Evolutionary conservation across 129 eudicot species (phyloP).

Genomic region (Deinandra increscens): DNA sequence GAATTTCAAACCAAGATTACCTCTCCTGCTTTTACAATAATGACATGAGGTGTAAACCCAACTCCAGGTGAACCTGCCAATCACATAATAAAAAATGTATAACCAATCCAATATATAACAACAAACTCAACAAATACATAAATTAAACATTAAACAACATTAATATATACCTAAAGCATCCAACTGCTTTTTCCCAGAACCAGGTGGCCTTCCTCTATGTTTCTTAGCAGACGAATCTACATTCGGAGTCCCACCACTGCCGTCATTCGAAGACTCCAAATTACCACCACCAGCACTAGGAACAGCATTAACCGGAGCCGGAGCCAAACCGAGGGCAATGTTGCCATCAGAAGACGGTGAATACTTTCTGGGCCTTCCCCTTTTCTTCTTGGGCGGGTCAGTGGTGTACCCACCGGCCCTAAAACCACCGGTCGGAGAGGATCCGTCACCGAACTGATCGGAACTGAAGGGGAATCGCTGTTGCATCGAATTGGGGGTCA

Average conservation of each 20-base stretch:
- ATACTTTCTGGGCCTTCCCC: slow-evolving; percentile 83
- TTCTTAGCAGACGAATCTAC: slow-evolving; percentile 43
- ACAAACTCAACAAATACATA: not conserved
- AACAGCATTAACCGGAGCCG: slow-evolving; percentile 37
- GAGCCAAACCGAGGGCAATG: slow-evolving; percentile 67
- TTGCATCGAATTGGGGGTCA: slow-evolving; percentile 23
- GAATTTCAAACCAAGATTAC: slow-evolving; percentile 38
- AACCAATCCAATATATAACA: not conserved
- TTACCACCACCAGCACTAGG: slow-evolving; percentile 30
- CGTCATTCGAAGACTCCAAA: slow-evolving; percentile 38
- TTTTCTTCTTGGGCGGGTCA: slow-evolving; percentile 63
- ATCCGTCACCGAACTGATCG: slow-evolving; percentile 46
- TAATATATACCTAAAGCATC: slow-evolving; percentile 74
- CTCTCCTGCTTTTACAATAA: slow-evolving; percentile 77
- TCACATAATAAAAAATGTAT: not conserved
- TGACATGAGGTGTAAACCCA: slow-evolving; percentile 91
- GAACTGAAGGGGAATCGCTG: slow-evolving; percentile 44
- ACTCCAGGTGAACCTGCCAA: slow-evolving; percentile 72
- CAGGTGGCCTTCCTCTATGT: slow-evolving; percentile 78
- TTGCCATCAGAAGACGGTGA: slow-evolving; percentile 59
- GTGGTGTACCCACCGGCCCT: slow-evolving; percentile 38
- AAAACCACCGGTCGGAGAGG: slow-evolving; percentile 43
- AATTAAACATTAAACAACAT: slow-evolving; percentile 9
- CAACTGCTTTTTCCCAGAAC: slow-evolving; percentile 72
- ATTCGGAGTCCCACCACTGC: slow-evolving; percentile 40